Conservation (phyloP, 2,329 filamentous ascomycete species). For the Neonectria neomacrospora region DNA sequence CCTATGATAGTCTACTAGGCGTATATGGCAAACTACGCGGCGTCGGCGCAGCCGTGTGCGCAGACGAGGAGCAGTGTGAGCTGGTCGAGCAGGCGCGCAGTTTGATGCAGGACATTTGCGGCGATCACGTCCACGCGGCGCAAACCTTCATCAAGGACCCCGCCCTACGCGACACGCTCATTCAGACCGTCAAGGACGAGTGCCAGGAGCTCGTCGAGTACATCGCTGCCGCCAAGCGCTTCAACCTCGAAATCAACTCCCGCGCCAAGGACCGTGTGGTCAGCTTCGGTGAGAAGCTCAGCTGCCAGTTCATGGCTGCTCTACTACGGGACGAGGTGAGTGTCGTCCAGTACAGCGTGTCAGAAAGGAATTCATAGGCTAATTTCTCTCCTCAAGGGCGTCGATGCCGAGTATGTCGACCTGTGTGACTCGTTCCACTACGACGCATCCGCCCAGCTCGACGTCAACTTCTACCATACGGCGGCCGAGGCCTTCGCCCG, state of each 20-base stretch:
- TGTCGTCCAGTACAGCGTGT: neutral
- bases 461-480: conserved; percentile 75
- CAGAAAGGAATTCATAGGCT: conserved; percentile 28
- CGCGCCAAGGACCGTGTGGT: conserved; percentile 88
- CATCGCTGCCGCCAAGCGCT: conserved; percentile 70
- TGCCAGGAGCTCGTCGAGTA: conserved; percentile 85
- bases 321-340: conserved; percentile 78
- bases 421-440: conserved; percentile 83
- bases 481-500: conserved; percentile 70
- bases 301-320: conserved; percentile 89
- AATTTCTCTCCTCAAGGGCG: conserved; percentile 62
- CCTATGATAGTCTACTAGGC: conserved; percentile 61
- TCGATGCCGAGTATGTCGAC: conserved; percentile 91
- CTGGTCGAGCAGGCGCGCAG: conserved; percentile 73
- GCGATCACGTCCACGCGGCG: conserved; percentile 82
- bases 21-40: conserved; percentile 68
- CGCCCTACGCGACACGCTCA: conserved; percentile 68
- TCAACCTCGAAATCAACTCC: conserved; percentile 80
- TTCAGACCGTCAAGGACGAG: conserved; percentile 77
- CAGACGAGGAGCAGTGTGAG: conserved; percentile 60
- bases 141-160: conserved; percentile 69
- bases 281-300: conserved; percentile 95
- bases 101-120: conserved; percentile 82
- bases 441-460: conserved; percentile 67
- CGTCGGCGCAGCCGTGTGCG: conserved; percentile 63